These are phyloP conservation scores for Aureobasidium leucospermi DNA, from an alignment of 2,329 filamentous ascomycete species.

Conservation along the genomic window DNA sequence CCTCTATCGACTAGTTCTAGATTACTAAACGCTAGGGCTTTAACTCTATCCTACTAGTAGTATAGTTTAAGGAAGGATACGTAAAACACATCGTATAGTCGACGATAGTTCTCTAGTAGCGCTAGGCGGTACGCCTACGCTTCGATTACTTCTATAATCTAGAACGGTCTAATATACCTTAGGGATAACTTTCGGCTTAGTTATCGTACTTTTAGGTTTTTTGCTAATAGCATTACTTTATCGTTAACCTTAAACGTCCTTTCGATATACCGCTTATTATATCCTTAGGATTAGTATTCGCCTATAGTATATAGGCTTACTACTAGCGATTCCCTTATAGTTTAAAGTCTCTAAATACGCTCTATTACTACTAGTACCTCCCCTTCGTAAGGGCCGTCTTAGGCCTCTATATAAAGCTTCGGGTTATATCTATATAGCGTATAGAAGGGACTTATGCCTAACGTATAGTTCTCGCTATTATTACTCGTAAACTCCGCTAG, in stretches of 20 bases:
- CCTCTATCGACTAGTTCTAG: no score
- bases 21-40: no score
- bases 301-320: no score
- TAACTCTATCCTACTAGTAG: no score
- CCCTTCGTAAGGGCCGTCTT: slow-evolving; percentile 6
- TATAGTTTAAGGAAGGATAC: slow-evolving; percentile 15
- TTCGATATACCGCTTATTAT: slow-evolving; percentile 10
- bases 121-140: slow-evolving; percentile 14
- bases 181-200: slow-evolving; percentile 15
- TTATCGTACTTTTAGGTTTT: slow-evolving; percentile 15
- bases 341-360: not conserved
- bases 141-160: slow-evolving; percentile 5
- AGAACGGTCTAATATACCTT: slow-evolving; percentile 15
- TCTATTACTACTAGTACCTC: slow-evolving; percentile 5
- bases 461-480: slow-evolving; percentile 9
- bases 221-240: no score
- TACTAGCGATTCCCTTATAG: not conserved
- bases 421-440: slow-evolving; percentile 8
- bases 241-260: slow-evolving; percentile 4
- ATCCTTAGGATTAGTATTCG: slow-evolving; percentile 3
- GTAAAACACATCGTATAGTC: slow-evolving; percentile 17
- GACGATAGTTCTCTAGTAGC: slow-evolving; percentile 5
- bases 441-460: slow-evolving; percentile 4
- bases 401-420: not conserved
- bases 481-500: slow-evolving; percentile 11